Evolutionary conservation across 129 eudicot genomes (phyloP).

Genomic region (Silybum marianum): DNA sequence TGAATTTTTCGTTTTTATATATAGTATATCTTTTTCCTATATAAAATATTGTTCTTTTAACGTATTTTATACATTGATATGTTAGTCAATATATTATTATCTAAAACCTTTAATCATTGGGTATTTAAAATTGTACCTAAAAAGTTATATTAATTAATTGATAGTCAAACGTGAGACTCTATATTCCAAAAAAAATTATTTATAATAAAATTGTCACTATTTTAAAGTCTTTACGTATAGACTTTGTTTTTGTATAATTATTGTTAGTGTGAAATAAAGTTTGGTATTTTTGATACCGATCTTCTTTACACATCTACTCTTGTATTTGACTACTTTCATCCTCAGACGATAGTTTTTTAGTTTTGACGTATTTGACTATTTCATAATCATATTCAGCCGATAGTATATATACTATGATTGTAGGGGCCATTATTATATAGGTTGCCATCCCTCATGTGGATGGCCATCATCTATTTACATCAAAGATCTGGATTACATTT

Average conservation of each 20-base stretch:
- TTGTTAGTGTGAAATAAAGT: too few relatives aligned
- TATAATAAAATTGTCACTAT: background rate
- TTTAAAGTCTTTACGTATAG: background rate
- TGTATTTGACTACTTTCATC: background rate
- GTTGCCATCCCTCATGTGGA: background rate
- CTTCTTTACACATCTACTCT: background rate
- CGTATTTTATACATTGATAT: too few relatives aligned
- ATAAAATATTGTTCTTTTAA: too few relatives aligned
- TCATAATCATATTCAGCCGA: background rate
- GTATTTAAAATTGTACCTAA: too few relatives aligned
- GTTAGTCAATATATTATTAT: too few relatives aligned
- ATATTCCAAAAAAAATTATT: too few relatives aligned
- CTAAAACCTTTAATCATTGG: too few relatives aligned
- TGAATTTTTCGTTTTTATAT: too few relatives aligned
- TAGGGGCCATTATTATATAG: background rate
- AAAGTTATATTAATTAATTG: background rate
- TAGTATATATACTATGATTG: too few relatives aligned
- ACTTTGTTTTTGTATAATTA: background rate
- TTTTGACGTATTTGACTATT: background rate
- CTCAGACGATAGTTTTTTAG: background rate
- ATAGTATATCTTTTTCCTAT: too few relatives aligned
- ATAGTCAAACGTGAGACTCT: background rate
- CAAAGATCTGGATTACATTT: background rate
- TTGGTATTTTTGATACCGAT: background rate
- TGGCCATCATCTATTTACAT: background rate